Base-by-base conservation (phyloP, 1,284 basidiomycete genomes). In the Leccinum pseudoinsigne region DNA sequence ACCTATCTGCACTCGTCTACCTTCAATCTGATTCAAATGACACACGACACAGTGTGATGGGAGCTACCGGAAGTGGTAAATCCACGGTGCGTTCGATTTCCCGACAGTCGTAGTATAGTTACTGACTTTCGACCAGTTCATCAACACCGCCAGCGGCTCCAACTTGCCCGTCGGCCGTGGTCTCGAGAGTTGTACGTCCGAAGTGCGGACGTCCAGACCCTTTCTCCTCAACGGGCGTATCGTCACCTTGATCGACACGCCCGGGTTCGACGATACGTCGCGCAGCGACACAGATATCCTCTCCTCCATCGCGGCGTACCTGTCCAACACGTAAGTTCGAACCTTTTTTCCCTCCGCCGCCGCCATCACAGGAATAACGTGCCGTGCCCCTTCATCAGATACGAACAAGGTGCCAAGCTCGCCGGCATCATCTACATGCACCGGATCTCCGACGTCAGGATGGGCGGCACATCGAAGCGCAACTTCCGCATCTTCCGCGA, bases 351-450 rank as follows among this genome's bases (percentile, higher is more conserved):
- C 36, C 51, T 1, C 9, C 23, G 10, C 14, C 21, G 36, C 7
- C 16, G 12, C 16, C 4, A 45, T 54, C 54, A 18, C 14, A 5
- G n/a, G 12, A 36, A 12, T 53, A 26, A 61, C 2, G 28, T 26
- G 16, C 4, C 28, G 28, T 31, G 28, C 36, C 10, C n/a, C 45
- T 47, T 31, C 28, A 31, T 31, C 68, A 81, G 80, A 12, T 81
- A 82, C 38, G 68, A 78, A 36, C 68, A 72, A 16, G 75, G 76
- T n/a, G 68, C 74, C 59, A 80, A 77, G 58, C 74, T 86, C 21
- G 75, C 79, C 3, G 84, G 84, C 0, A 76, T 86, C 68, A 78
- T 86, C 55, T 86, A 85, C 72, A 76, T 84, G 73, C 84, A 86
- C 66, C 79, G 82, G 5, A 86, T 86, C 65, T 79, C 81, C 57